Percentiles rank a stretch among this genome's conserved stretches.
These are phyloP conservation scores for Nothophytophthora sp. DNA, from an alignment of 352 stramenopile species.

Conservation along the genomic window DNA sequence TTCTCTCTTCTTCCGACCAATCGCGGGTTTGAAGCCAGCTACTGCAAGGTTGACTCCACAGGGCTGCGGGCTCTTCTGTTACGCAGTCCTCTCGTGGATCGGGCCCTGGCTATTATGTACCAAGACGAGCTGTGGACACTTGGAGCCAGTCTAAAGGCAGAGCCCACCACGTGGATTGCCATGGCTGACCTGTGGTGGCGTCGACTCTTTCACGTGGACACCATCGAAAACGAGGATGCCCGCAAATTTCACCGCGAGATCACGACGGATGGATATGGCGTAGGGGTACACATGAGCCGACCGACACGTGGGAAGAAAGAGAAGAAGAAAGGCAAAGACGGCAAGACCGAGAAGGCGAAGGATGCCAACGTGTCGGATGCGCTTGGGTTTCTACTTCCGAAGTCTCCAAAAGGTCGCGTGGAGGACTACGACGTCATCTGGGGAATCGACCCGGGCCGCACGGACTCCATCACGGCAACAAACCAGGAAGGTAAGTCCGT, in stretches of 20 bases:
- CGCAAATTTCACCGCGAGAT: conserved; percentile 5
- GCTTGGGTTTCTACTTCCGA: too few species aligned
- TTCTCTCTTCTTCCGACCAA: conserved; percentile 7
- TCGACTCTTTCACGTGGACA: conserved; percentile 4
- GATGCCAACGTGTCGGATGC: too few species aligned
- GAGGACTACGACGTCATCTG: too few species aligned
- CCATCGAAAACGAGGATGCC: background rate
- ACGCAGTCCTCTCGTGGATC: conserved; percentile 1
- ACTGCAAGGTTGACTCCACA: conserved; percentile 6
- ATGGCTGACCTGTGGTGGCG: conserved; percentile 3
- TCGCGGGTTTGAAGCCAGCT: conserved; percentile 2
- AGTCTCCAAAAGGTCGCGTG: too few species aligned
- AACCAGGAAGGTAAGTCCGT: too few species aligned
- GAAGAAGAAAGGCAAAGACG: too few species aligned
- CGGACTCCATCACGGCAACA: too few species aligned
- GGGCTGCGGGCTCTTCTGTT: background rate
- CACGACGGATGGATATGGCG: conserved; percentile 5
- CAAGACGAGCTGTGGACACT: background rate
- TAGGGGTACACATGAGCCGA: conserved; percentile 6
- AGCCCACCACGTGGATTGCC: too few species aligned
- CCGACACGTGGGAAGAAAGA: background rate
- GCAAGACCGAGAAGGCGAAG: too few species aligned
- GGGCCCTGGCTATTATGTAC: background rate
- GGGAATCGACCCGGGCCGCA: too few species aligned
- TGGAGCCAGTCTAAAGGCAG: background rate